Conservation (phyloP, 768 basidiomycete species). For the Lactarius trivialis region DNA sequence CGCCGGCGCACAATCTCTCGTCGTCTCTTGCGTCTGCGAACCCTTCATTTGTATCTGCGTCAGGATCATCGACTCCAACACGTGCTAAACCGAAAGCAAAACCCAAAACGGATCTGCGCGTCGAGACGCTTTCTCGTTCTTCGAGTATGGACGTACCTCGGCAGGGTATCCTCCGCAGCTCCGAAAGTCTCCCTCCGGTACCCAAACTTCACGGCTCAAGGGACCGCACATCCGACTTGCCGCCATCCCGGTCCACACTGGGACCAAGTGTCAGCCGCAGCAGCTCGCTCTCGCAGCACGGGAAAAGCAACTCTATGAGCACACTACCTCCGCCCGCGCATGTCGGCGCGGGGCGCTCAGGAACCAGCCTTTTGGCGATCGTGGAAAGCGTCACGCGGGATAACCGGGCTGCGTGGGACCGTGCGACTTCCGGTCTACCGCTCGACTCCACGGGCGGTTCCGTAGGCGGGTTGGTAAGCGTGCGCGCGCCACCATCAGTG, state of each 20-base stretch:
- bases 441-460: not conserved
- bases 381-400: constrained; percentile 52
- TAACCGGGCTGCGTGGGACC: constrained; percentile 31
- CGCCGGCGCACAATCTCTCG: constrained; percentile 2
- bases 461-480: constrained; percentile 6
- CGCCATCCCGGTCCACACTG: not conserved
- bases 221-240: not conserved
- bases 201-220: not conserved
- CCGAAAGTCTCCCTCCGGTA: not conserved
- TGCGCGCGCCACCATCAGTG: constrained; percentile 18
- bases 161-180: constrained; percentile 9
- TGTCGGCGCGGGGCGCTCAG: not conserved
- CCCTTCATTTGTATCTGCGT: not conserved
- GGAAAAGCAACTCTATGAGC: constrained; percentile 2
- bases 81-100: constrained; percentile 1
- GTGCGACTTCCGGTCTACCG: constrained; percentile 1
- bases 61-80: not conserved
- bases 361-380: constrained; percentile 50
- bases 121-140: constrained; percentile 12
- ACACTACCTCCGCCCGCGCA: constrained; percentile 9
- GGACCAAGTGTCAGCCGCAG: not conserved
- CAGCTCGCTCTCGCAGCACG: not conserved
- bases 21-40: not conserved
- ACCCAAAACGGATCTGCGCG: constrained; percentile 8
- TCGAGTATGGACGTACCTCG: constrained; percentile 11